Evolutionary conservation across 305 asterid genomes (phyloP).

Genomic region (Striga hermonthica): DNA sequence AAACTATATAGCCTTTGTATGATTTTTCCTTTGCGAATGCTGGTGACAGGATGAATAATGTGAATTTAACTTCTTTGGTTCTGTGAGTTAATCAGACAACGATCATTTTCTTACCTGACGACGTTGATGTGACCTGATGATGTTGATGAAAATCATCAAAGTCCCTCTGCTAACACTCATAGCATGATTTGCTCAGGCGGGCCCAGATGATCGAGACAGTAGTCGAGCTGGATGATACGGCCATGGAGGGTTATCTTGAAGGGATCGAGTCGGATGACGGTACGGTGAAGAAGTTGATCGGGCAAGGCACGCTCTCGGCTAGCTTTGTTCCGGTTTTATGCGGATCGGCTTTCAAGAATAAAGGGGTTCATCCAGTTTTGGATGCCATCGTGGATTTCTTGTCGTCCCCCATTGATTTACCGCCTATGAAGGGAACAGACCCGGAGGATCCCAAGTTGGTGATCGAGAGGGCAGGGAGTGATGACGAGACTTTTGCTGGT

Average conservation of each 20-base stretch:
- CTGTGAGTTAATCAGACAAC: no score
- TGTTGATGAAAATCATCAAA: no score
- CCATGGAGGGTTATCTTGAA: conserved; percentile 84
- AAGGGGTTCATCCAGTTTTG: conserved; percentile 87
- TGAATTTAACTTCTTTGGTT: no score
- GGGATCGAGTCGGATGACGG: conserved; percentile 85
- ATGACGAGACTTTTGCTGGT: conserved; percentile 81
- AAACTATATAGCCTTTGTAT: background rate
- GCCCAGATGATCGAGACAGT: conserved; percentile 68
- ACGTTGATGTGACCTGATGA: no score
- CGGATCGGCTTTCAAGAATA: conserved; percentile 94
- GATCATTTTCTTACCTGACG: no score
- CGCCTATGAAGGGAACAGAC: conserved; percentile 83
- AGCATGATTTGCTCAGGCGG: no score
- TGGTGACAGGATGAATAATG: background rate
- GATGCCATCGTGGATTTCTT: conserved; percentile 90
- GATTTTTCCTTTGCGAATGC: background rate
- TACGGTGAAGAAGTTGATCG: conserved; percentile 57
- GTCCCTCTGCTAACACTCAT: no score
- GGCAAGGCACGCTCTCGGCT: conserved; percentile 61
- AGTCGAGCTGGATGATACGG: conserved; percentile 71
- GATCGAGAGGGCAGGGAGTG: conserved; percentile 51
- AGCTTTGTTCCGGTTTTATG: conserved; percentile 84
- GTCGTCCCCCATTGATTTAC: conserved; percentile 90
- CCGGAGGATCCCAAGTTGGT: conserved; percentile 77